These are phyloP conservation scores for Saprolegnia parasitica DNA, from an alignment of 352 stramenopile genomes.

Conservation along the genomic window DNA sequence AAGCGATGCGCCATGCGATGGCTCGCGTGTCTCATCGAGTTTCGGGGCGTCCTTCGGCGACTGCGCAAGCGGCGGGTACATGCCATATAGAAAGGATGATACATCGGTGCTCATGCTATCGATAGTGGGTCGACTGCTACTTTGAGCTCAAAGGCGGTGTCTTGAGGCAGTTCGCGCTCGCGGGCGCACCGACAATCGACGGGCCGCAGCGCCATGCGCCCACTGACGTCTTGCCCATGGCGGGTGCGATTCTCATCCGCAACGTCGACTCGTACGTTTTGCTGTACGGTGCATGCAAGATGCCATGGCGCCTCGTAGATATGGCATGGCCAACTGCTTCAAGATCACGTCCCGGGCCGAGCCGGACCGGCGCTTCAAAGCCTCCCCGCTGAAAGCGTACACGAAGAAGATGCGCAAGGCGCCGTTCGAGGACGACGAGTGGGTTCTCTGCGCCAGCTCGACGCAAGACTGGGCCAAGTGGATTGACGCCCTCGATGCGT, in stretches of 20 bases:
- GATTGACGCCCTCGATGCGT: constrained; percentile 21
- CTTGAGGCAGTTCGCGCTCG: constrained; percentile 63
- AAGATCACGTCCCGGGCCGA: neutral
- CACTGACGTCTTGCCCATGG: constrained; percentile 43
- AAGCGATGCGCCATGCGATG: constrained; percentile 61
- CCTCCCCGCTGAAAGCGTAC: constrained; percentile 18
- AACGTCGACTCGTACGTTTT: constrained; percentile 51
- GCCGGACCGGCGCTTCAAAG: neutral
- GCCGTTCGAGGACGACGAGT: constrained; percentile 20
- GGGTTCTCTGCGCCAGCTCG: constrained; percentile 19
- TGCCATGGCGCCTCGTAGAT: constrained; percentile 33
- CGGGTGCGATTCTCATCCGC: constrained; percentile 77
- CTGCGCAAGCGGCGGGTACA: neutral
- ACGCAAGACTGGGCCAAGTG: constrained; percentile 11
- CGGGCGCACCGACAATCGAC: constrained; percentile 33
- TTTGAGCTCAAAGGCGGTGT: constrained; percentile 71
- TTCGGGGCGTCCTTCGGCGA: constrained; percentile 27
- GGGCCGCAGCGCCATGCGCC: constrained; percentile 53
- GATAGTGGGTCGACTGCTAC: constrained; percentile 68
- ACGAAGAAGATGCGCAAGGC: constrained; percentile 18
- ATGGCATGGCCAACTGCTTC: constrained; percentile 10
- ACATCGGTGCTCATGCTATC: neutral
- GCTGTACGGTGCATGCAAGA: neutral
- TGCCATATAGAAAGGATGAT: no score
- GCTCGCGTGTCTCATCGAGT: constrained; percentile 65